A percentile compares a stretch with the other conserved stretches of the same genome.
These are phyloP conservation scores for Trichosanthes truncata DNA, from an alignment of 306 rosid species.

Conservation along the genomic window DNA sequence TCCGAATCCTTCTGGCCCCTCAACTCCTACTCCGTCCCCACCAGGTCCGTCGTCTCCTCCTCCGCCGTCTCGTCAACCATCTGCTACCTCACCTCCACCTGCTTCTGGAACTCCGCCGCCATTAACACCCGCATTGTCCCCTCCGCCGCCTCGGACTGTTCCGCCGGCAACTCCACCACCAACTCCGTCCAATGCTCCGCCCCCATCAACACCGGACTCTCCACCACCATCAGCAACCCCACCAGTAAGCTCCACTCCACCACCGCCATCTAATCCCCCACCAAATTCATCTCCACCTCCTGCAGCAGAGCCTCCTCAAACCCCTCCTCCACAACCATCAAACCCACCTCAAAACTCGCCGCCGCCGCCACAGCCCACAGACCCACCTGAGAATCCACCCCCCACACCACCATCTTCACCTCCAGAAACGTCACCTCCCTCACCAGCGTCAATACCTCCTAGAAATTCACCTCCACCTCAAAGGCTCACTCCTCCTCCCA, in stretches of 20 bases:
- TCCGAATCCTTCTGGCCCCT: conserved; percentile 19
- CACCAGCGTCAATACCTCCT: conserved; percentile 15
- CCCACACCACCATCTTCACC: conserved; percentile 14
- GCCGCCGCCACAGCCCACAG: not conserved
- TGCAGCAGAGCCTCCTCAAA: conserved; percentile 20
- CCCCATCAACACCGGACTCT: conserved; percentile 28
- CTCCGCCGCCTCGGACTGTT: conserved; percentile 6
- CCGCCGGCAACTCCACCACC: conserved; percentile 17
- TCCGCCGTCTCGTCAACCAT: conserved; percentile 15
- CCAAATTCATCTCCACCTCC: conserved; percentile 16
- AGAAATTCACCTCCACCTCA: conserved; percentile 33
- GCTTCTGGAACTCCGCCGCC: conserved; percentile 9
- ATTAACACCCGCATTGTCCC: conserved; percentile 9
- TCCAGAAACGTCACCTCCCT: conserved; percentile 19
- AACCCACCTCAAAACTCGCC: conserved; percentile 29
- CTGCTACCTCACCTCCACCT: conserved; percentile 17
- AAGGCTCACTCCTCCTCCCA: conserved; percentile 25
- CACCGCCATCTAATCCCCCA: conserved; percentile 16
- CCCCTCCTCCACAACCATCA: conserved; percentile 31
- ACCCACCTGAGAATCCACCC: conserved; percentile 14
- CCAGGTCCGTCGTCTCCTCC: conserved; percentile 28
- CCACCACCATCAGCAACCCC: conserved; percentile 27
- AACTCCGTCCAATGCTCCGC: conserved; percentile 18
- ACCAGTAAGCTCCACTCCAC: conserved; percentile 16
- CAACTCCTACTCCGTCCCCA: conserved; percentile 14